Evolutionary conservation across 768 basidiomycete genomes (phyloP).

Genomic region (Amanita thiersii): DNA sequence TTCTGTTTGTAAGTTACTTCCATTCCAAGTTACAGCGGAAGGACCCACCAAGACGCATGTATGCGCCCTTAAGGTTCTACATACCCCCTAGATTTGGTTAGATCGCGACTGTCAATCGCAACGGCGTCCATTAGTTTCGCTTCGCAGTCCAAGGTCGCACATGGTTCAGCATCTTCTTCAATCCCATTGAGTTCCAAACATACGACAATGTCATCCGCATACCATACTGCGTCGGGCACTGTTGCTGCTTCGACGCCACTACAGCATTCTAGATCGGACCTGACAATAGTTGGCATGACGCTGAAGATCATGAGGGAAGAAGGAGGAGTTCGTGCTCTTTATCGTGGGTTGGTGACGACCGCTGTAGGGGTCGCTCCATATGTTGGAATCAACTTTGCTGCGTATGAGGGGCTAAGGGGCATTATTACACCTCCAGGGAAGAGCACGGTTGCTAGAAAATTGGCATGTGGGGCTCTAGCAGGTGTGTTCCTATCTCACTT

Average conservation of each 20-base stretch:
- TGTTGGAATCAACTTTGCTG: conserved; percentile 88
- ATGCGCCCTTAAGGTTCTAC: no score
- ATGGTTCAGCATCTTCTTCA: conserved; percentile 16
- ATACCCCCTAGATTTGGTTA: conserved; percentile 91
- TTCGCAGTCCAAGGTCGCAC: conserved; percentile 17
- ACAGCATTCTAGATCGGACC: conserved; percentile 40
- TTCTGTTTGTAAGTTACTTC: conserved; percentile 72
- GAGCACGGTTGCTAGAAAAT: conserved; percentile 56
- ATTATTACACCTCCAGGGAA: conserved; percentile 78
- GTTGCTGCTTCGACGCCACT: conserved; percentile 17
- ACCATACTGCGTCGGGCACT: conserved; percentile 36
- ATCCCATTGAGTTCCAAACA: conserved; percentile 21
- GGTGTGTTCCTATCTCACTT: conserved; percentile 33
- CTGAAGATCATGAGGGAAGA: conserved; percentile 86
- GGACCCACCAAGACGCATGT: no score
- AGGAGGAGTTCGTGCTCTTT: conserved; percentile 80
- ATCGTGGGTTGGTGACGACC: conserved; percentile 80
- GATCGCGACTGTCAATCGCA: conserved; percentile 87
- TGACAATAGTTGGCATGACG: conserved; percentile 85
- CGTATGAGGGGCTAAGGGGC: conserved; percentile 79
- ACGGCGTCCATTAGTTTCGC: conserved; percentile 53
- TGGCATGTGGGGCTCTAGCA: conserved; percentile 81
- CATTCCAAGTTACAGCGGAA: no score
- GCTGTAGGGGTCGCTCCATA: conserved; percentile 88
- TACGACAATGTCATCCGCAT: conserved; percentile 37